Conservation (phyloP, 495 filamentous ascomycete genomes). For the Tuber brumale region DNA sequence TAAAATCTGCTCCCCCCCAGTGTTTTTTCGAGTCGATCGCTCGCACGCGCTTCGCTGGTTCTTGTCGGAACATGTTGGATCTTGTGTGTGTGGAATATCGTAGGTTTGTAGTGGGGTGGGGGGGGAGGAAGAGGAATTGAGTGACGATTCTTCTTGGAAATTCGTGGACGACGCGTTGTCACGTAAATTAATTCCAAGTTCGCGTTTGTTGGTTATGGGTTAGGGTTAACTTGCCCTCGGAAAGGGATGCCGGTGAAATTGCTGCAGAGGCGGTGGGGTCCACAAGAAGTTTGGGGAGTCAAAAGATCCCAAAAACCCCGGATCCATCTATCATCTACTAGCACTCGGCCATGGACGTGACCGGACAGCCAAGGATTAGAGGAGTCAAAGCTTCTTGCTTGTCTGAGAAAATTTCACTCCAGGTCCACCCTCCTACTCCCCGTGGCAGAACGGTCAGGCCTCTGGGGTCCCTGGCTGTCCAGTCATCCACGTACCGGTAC, state of each 20-base stretch:
- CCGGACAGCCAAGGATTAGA: too few relatives aligned
- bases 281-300: background rate
- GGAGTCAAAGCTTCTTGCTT: too few relatives aligned
- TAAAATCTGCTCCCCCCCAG: slow-evolving; percentile 65
- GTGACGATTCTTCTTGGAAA: background rate
- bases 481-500: too few relatives aligned
- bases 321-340: too few relatives aligned
- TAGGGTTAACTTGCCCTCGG: background rate
- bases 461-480: too few relatives aligned
- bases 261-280: background rate
- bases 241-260: background rate
- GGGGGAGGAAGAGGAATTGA: background rate
- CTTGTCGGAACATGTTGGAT: slow-evolving; percentile 25
- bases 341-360: too few relatives aligned
- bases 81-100: background rate
- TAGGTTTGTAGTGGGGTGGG: background rate
- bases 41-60: slow-evolving; percentile 14
- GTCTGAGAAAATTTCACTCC: too few relatives aligned
- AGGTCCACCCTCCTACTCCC: too few relatives aligned
- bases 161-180: background rate
- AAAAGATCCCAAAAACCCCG: background rate
- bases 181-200: background rate
- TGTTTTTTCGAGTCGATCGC: slow-evolving; percentile 57
- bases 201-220: background rate
- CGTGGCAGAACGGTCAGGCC: too few relatives aligned